Conservation (phyloP, 371 early-diverging fungal species). For the Mortierella sp. region DNA sequence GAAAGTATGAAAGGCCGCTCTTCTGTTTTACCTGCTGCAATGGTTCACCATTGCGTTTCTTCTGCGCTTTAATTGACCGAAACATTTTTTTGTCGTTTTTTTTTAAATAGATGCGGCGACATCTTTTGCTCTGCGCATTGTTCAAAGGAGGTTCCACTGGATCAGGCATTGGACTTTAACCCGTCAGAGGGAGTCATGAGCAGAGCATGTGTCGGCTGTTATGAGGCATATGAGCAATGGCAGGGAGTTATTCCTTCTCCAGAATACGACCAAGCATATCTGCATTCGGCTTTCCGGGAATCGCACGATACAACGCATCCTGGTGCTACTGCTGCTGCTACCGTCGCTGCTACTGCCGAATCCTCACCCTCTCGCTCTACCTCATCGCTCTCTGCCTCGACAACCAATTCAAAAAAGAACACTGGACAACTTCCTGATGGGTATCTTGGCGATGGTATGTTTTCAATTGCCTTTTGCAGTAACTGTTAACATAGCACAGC, state of each 20-base stretch:
- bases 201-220: conserved; percentile 46
- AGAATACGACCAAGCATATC: conserved; percentile 5
- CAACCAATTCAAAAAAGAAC: conserved; percentile 21
- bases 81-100: not conserved
- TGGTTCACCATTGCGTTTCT: not conserved
- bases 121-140: conserved; percentile 54
- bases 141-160: conserved; percentile 43
- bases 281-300: conserved; percentile 9
- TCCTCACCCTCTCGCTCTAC: not conserved
- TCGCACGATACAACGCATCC: conserved; percentile 4
- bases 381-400: not conserved
- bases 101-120: conserved; percentile 41
- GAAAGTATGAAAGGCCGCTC: conserved; percentile 28
- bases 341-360: not conserved
- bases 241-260: conserved; percentile 19
- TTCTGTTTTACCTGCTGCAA: not conserved
- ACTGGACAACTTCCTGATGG: conserved; percentile 37
- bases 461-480: not conserved
- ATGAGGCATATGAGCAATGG: conserved; percentile 48
- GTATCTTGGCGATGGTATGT: conserved; percentile 49
- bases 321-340: not conserved
- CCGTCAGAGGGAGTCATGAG: conserved; percentile 34
- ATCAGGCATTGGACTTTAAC: conserved; percentile 40
- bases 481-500: not conserved
- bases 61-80: not conserved